Conservation (phyloP, 495 filamentous ascomycete species). For the Daldinia vernicosa region DNA sequence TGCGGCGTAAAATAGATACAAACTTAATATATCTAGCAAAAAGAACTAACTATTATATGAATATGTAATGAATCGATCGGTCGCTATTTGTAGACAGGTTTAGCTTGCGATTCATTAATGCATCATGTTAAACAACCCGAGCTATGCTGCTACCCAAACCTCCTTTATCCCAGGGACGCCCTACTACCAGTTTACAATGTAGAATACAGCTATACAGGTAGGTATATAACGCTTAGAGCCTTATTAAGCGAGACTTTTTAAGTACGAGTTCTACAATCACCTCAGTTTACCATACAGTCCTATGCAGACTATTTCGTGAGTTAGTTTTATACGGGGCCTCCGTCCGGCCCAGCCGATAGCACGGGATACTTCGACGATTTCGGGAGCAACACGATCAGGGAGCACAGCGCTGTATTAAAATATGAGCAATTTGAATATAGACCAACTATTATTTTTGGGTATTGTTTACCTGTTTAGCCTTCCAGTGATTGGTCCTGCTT, state of each 20-base stretch:
- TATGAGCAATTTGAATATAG: constrained; percentile 37
- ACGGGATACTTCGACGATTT: constrained; percentile 9
- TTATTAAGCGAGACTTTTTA: neutral
- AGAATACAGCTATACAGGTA: neutral
- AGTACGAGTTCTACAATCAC: neutral
- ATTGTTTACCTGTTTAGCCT: constrained; percentile 41
- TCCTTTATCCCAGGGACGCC: neutral
- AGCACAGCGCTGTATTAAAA: constrained; percentile 35
- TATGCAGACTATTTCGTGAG: neutral
- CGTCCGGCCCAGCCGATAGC: neutral
- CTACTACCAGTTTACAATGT: neutral
- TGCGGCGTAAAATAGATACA: neutral
- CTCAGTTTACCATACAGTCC: neutral
- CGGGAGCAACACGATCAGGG: neutral
- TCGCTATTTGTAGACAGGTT: neutral
- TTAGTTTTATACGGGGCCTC: neutral
- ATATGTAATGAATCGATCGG: neutral
- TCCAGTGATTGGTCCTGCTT: neutral
- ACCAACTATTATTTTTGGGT: constrained; percentile 32
- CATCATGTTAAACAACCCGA: neutral
- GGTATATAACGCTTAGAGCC: neutral
- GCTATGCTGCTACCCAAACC: neutral
- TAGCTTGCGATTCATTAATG: neutral
- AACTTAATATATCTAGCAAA: neutral
- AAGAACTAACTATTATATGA: constrained; percentile 7